Evolutionary conservation across 192 early-diverging fungal genomes (phyloP).

Genomic region (Coemansia sp.): DNA sequence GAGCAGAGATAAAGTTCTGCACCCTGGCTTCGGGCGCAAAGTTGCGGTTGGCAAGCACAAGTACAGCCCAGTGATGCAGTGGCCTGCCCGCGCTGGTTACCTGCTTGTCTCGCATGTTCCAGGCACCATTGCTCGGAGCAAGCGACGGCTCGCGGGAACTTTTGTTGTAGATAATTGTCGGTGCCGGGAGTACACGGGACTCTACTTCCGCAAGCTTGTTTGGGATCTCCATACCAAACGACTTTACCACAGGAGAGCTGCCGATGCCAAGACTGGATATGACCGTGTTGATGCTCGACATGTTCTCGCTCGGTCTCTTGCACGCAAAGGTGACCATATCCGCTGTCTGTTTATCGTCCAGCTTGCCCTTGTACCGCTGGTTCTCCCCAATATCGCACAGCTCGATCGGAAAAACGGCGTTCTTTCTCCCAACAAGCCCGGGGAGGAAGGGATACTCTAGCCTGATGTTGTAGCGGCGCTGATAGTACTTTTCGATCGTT

Average conservation of each 20-base stretch:
- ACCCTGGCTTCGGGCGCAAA: constrained; percentile 58
- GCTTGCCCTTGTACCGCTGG: constrained; percentile 80
- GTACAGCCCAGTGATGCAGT: constrained; percentile 80
- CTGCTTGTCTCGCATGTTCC: constrained; percentile 85
- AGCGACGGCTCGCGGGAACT: constrained; percentile 55
- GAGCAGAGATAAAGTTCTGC: constrained; percentile 72
- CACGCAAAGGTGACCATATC: constrained; percentile 97
- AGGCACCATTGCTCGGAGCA: constrained; percentile 72
- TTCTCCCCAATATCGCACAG: constrained; percentile 82
- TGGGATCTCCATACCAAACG: constrained; percentile 74
- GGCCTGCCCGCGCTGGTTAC: constrained; percentile 69
- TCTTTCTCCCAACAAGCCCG: constrained; percentile 72
- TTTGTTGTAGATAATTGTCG: constrained; percentile 69
- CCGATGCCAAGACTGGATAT: constrained; percentile 66
- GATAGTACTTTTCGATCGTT: constrained; percentile 81
- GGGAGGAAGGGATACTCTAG: constrained; percentile 83
- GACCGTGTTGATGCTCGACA: constrained; percentile 76
- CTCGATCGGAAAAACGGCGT: constrained; percentile 87
- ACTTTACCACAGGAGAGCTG: constrained; percentile 71
- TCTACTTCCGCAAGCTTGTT: constrained; percentile 70
- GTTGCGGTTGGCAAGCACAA: constrained; percentile 69
- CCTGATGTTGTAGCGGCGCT: constrained; percentile 67
- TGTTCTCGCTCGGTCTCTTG: constrained; percentile 80
- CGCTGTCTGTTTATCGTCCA: constrained; percentile 84
- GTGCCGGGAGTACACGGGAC: constrained; percentile 78